phyloP scores from a whole-genome alignment of 2,329 filamentous ascomycete genomes.

The Cladophialophora yegresii region DNA sequence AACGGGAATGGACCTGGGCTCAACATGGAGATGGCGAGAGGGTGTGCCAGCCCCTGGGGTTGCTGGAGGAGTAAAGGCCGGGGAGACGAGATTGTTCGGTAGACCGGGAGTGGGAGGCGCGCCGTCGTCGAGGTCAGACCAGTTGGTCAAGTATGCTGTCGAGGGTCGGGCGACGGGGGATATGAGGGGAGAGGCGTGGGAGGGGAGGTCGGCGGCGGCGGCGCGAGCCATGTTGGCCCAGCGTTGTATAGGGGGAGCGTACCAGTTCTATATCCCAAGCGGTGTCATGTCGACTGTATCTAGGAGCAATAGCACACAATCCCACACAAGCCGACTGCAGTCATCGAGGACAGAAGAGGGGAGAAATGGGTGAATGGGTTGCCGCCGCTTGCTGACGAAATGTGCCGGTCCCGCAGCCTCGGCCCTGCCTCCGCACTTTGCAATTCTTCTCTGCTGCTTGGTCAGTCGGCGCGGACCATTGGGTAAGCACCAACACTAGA shows the following conservation, averaged over 20 bases:
- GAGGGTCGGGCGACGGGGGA: conserved; percentile 44
- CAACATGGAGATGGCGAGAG: conserved; percentile 41
- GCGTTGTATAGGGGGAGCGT: background rate
- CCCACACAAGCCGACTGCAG: conserved; percentile 12
- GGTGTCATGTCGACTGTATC: background rate
- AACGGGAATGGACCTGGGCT: conserved; percentile 49
- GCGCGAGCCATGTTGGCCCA: conserved; percentile 23
- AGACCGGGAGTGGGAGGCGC: conserved; percentile 48
- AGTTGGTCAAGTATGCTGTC: conserved; percentile 35
- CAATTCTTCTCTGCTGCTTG: conserved; percentile 9
- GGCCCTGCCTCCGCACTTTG: conserved; percentile 22
- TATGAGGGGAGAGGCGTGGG: conserved; percentile 56
- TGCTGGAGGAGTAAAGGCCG: conserved; percentile 53
- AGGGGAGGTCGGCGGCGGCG: conserved; percentile 51
- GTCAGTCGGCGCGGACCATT: conserved; percentile 18
- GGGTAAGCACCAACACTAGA: conserved; percentile 13
- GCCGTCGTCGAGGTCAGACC: conserved; percentile 35
- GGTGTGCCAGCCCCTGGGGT: conserved; percentile 40
- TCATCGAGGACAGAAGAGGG: conserved; percentile 12
- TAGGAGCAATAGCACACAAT: background rate
- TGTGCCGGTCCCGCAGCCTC: conserved; percentile 20
- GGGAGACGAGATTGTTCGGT: conserved; percentile 57
- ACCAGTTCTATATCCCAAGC: conserved; percentile 13
- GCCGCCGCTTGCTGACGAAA: conserved; percentile 29
- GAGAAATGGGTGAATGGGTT: conserved; percentile 7